Evolutionary conservation across 129 eudicot genomes (phyloP).

Genomic region (Rutidosis leptorrhynchoides): DNA sequence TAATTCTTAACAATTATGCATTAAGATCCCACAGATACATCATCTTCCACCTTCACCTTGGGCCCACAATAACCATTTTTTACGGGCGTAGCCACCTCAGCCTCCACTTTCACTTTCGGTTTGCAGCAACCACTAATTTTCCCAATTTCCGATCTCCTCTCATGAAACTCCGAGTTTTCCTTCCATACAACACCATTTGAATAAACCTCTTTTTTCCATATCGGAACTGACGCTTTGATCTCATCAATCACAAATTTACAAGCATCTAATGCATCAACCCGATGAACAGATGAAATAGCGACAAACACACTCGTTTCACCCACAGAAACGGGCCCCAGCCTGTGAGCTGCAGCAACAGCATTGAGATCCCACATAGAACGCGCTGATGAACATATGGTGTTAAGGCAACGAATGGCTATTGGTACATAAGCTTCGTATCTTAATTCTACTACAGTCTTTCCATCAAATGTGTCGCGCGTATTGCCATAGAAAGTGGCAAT

Average conservation of each 20-base stretch:
- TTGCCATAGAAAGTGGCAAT: conserved; percentile 86
- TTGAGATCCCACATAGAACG: conserved; percentile 68
- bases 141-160: conserved; percentile 51
- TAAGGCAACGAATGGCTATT: conserved; percentile 76
- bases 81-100: conserved; percentile 25
- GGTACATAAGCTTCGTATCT: conserved; percentile 92
- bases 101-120: conserved; percentile 39
- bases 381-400: conserved; percentile 74
- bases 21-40: conserved; percentile 22
- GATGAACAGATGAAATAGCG: conserved; percentile 74
- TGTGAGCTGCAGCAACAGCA: conserved; percentile 70
- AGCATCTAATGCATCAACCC: conserved; percentile 79
- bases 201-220: conserved; percentile 97
- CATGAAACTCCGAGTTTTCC: conserved; percentile 76
- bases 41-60: conserved; percentile 55
- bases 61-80: conserved; percentile 48
- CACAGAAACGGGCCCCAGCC: conserved; percentile 70
- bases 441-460: conserved; percentile 69
- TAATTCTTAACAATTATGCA: conserved; percentile 19
- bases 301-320: conserved; percentile 84
- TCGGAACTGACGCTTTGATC: conserved; percentile 84
- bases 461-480: conserved; percentile 82
- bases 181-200: conserved; percentile 93
- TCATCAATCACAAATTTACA: conserved; percentile 87
- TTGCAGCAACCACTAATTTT: conserved; percentile 27